phyloP scores from a whole-genome alignment of 495 filamentous ascomycete species.

The Hypoxylon crocopeplum region DNA sequence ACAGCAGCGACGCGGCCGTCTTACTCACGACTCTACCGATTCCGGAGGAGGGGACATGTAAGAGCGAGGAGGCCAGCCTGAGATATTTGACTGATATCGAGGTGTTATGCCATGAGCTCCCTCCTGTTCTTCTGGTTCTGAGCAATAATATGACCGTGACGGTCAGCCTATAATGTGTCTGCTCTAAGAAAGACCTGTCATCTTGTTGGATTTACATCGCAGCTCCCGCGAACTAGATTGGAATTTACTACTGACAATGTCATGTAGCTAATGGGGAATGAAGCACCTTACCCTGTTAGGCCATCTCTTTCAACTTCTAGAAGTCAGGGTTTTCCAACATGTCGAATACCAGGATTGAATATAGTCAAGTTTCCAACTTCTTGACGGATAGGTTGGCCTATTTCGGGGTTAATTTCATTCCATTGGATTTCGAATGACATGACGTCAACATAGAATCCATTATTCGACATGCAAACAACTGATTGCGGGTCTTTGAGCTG shows the following conservation, averaged over 20 bases:
- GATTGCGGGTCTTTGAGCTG: neutral
- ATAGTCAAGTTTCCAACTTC: neutral
- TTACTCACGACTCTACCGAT: constrained; percentile 84
- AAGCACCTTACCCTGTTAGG: too few relatives aligned
- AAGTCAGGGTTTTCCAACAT: neutral
- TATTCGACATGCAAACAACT: constrained; percentile 1
- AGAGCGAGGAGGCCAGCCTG: constrained; percentile 70
- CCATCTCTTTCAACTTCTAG: too few relatives aligned
- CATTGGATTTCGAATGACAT: neutral
- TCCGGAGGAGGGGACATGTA: constrained; percentile 74
- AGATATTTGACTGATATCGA: constrained; percentile 80
- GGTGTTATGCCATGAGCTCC: constrained; percentile 70
- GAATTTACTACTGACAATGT: too few relatives aligned
- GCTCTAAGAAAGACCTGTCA: too few relatives aligned
- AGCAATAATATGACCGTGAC: constrained; percentile 93
- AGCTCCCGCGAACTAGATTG: too few relatives aligned
- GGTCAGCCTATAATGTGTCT: constrained; percentile 67
- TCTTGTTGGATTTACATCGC: too few relatives aligned
- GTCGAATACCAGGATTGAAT: neutral
- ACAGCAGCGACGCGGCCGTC: constrained; percentile 77
- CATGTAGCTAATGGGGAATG: too few relatives aligned
- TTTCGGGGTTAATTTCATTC: neutral
- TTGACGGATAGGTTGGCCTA: neutral
- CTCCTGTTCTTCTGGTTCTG: constrained; percentile 78
- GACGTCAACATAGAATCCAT: neutral